phyloP scores from a whole-genome alignment of 306 rosid species.

The Gleditsia sinensis region DNA sequence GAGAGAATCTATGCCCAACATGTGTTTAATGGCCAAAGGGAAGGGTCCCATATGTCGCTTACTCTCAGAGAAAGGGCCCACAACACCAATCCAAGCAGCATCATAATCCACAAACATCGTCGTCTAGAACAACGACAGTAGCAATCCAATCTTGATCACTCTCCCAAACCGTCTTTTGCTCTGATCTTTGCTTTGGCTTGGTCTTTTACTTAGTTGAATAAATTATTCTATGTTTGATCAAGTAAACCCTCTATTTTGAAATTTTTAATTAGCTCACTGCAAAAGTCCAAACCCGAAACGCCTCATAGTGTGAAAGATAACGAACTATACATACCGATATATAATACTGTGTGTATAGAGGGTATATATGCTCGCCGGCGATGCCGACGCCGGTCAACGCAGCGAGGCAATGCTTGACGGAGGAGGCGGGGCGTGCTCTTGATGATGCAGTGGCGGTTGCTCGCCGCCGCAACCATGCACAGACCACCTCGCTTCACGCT shows the following conservation, averaged over 20 bases:
- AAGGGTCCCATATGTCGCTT: conserved; percentile 44
- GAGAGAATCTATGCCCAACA: conserved; percentile 47
- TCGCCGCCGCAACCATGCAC: conserved; percentile 74
- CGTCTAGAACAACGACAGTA: no score
- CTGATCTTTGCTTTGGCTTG: background rate
- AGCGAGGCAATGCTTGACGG: conserved; percentile 89
- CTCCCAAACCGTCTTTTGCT: conserved; percentile 9
- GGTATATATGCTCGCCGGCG: conserved; percentile 76
- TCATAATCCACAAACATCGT: background rate
- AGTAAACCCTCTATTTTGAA: conserved; percentile 33
- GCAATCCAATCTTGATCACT: background rate
- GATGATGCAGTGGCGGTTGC: conserved; percentile 85
- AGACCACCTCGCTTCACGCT: conserved; percentile 86
- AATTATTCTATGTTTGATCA: conserved; percentile 36
- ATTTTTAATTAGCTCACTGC: conserved; percentile 14
- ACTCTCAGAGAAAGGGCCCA: no score
- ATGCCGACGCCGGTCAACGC: conserved; percentile 96
- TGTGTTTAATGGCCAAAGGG: conserved; percentile 30
- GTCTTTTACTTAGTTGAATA: background rate
- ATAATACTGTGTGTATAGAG: background rate
- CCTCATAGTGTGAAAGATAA: no score
- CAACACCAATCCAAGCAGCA: background rate
- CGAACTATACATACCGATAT: background rate
- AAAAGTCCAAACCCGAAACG: conserved; percentile 32
- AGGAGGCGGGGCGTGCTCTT: conserved; percentile 78